A percentile compares a stretch with the other conserved stretches of the same genome.
Evolutionary conservation across 345 rosid species (phyloP).

Genomic region (Brassica rapa): DNA sequence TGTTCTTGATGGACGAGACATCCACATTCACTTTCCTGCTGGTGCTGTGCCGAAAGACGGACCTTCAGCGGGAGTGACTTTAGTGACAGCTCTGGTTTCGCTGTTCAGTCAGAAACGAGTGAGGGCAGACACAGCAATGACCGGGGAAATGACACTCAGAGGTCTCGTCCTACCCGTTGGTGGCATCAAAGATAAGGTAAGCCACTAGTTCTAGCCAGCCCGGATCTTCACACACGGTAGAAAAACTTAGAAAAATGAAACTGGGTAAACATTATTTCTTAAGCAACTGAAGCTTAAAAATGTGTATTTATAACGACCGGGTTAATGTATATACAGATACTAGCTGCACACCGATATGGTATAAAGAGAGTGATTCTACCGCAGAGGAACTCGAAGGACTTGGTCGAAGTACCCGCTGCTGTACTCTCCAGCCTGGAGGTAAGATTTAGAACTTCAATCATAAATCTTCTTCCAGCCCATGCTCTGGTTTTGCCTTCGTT

Average conservation of each 20-base stretch:
- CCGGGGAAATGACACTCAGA: constrained; percentile 97
- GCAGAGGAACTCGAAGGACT: constrained; percentile 89
- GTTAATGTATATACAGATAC: constrained; percentile 55
- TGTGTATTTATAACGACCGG: background rate
- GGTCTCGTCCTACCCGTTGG: constrained; percentile 98
- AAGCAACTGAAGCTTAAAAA: background rate
- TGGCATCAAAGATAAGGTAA: constrained; percentile 94
- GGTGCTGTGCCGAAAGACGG: constrained; percentile 99
- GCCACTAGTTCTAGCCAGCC: constrained; percentile 10
- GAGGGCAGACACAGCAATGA: constrained; percentile 99
- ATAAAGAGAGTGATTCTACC: constrained; percentile 95
- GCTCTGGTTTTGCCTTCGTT: background rate
- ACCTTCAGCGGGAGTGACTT: constrained; percentile 99
- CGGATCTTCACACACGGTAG: background rate
- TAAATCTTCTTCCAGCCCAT: background rate
- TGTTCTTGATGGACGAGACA: constrained; percentile 83
- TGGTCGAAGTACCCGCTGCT: constrained; percentile 88
- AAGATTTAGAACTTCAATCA: constrained; percentile 33
- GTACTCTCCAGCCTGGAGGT: constrained; percentile 89
- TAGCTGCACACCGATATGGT: constrained; percentile 94
- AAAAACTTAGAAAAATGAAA: background rate
- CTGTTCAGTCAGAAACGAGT: constrained; percentile 78
- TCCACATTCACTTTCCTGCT: constrained; percentile 98
- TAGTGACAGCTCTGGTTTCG: constrained; percentile 93
- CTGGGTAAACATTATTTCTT: background rate